Evolutionary conservation across 176 grass and related monocot genomes (phyloP).

Genomic region (Secale cereale): DNA sequence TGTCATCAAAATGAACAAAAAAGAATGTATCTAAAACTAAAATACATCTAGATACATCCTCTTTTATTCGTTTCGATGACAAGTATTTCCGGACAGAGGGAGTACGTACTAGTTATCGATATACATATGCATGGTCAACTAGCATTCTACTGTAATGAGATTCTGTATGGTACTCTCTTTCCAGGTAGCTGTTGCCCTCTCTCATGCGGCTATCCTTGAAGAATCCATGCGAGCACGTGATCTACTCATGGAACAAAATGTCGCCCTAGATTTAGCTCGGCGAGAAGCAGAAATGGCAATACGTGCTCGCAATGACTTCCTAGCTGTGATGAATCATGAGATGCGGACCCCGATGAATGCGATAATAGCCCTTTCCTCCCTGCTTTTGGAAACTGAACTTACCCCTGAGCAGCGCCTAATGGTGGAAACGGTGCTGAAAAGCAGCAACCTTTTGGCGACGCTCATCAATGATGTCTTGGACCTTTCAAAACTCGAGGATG

Average conservation of each 20-base stretch:
- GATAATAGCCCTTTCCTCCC: background rate
- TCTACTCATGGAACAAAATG: conserved; percentile 11
- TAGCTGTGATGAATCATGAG: conserved; percentile 19
- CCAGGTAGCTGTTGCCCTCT: background rate
- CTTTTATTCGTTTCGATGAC: no score
- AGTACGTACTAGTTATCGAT: background rate
- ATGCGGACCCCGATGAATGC: conserved; percentile 7
- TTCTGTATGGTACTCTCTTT: background rate
- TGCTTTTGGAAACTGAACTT: conserved; percentile 1
- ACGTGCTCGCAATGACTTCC: conserved; percentile 8
- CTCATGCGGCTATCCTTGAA: conserved; percentile 3
- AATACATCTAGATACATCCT: no score
- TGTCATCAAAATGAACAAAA: no score
- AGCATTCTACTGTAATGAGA: background rate
- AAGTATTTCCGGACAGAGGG: no score
- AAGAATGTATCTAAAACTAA: no score
- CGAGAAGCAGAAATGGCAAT: conserved; percentile 11
- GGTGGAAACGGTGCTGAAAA: background rate
- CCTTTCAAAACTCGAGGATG: conserved; percentile 9
- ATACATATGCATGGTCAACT: background rate
- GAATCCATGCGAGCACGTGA: conserved; percentile 10
- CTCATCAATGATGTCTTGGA: conserved; percentile 11
- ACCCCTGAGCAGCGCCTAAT: conserved; percentile 13
- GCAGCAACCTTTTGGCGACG: conserved; percentile 3
- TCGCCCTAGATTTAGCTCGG: background rate